Evolutionary conservation across 257 asterid species (phyloP).

Genomic region (Marsdenia floribunda): DNA sequence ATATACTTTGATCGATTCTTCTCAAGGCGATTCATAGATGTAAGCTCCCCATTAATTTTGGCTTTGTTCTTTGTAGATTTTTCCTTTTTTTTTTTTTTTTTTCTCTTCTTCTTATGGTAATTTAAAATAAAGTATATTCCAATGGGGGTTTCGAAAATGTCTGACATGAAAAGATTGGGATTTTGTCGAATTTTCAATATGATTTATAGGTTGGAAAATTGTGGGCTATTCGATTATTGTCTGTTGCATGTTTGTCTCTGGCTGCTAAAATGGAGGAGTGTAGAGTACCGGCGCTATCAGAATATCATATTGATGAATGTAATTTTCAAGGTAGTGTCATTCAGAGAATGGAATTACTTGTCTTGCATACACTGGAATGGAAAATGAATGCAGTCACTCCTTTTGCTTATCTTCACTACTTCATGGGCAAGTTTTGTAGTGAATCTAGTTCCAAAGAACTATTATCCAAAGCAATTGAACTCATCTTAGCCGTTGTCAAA

Average conservation of each 20-base stretch:
- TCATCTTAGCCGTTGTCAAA: slow-evolving; percentile 29
- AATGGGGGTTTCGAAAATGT: neutral
- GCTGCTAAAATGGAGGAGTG: slow-evolving; percentile 65
- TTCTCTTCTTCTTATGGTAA: neutral
- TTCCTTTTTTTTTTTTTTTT: neutral
- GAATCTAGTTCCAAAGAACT: slow-evolving; percentile 22
- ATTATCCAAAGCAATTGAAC: slow-evolving; percentile 27
- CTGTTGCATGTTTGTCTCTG: slow-evolving; percentile 52
- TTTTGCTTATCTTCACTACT: slow-evolving; percentile 39
- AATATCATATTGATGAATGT: slow-evolving; percentile 31
- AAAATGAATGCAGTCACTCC: slow-evolving; percentile 43
- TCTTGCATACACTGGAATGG: slow-evolving; percentile 45
- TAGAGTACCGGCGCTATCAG: slow-evolving; percentile 34
- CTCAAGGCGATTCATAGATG: slow-evolving; percentile 38
- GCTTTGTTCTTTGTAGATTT: neutral
- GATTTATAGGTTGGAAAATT: slow-evolving; percentile 32
- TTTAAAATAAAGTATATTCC: neutral
- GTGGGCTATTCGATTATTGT: slow-evolving; percentile 43
- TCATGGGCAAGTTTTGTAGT: slow-evolving; percentile 27
- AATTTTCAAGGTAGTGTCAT: slow-evolving; percentile 31
- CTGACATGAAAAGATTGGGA: neutral
- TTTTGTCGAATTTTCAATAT: slow-evolving; percentile 11
- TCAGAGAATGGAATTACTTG: slow-evolving; percentile 44
- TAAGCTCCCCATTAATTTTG: slow-evolving; percentile 21
- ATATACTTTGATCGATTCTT: slow-evolving; percentile 44